Conservation (phyloP, 2,329 filamentous ascomycete genomes). For the Venturia asperata region DNA sequence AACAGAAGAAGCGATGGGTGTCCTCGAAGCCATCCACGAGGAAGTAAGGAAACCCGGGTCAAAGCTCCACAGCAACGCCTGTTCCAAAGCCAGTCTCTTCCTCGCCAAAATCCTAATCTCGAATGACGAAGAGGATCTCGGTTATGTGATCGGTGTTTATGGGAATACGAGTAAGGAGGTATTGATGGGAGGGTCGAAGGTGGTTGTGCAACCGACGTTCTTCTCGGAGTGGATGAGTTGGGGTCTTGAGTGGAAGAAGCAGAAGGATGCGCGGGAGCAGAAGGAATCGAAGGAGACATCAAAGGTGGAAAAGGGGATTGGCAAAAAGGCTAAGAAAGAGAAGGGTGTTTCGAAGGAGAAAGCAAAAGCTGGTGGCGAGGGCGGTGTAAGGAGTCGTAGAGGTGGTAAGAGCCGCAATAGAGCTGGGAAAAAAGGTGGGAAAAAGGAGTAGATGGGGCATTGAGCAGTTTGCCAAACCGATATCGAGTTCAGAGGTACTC, state of each 20-base stretch:
- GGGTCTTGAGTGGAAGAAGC: slow-evolving; percentile 28
- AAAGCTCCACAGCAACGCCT: slow-evolving; percentile 65
- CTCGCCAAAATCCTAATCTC: slow-evolving; percentile 56
- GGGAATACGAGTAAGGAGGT: slow-evolving; percentile 38
- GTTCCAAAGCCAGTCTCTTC: slow-evolving; percentile 64
- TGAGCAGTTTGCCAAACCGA: too few relatives aligned
- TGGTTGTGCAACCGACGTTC: slow-evolving; percentile 36
- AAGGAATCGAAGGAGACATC: slow-evolving; percentile 5
- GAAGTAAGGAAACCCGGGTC: slow-evolving; percentile 58
- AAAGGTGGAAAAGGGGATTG: background rate
- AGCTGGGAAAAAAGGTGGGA: background rate
- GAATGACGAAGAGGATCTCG: slow-evolving; percentile 36
- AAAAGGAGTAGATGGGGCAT: background rate
- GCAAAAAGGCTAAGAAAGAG: background rate
- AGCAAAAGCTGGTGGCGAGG: background rate
- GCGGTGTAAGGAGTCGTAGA: background rate
- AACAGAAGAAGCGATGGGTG: slow-evolving; percentile 41
- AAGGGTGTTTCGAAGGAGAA: background rate
- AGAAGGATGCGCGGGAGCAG: slow-evolving; percentile 22
- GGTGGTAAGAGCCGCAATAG: slow-evolving; percentile 8
- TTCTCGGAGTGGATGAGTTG: slow-evolving; percentile 44
- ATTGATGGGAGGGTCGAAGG: slow-evolving; percentile 33
- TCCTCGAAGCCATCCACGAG: slow-evolving; percentile 61
- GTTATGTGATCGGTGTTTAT: slow-evolving; percentile 36
- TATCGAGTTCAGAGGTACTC: background rate